phyloP scores from a whole-genome alignment of 306 rosid species.

The Dalbergia oliveri region DNA sequence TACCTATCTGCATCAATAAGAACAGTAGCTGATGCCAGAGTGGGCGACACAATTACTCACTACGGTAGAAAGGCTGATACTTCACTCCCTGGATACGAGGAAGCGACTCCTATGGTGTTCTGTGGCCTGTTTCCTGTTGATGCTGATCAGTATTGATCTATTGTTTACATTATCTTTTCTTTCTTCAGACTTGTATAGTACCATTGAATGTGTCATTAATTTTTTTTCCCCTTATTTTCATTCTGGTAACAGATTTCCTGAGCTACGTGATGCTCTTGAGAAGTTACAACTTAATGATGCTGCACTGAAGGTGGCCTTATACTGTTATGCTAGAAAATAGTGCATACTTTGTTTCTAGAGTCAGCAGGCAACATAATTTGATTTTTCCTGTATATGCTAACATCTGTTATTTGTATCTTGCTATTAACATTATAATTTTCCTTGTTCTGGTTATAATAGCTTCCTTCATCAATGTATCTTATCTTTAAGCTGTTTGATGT shows the following conservation, averaged over 20 bases:
- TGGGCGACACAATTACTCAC: slow-evolving; percentile 90
- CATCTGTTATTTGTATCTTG: slow-evolving; percentile 25
- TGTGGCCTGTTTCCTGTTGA: slow-evolving; percentile 98
- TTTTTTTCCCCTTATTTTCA: slow-evolving; percentile 16
- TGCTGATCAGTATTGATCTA: slow-evolving; percentile 87
- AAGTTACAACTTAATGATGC: slow-evolving; percentile 98
- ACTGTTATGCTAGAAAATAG: slow-evolving; percentile 40
- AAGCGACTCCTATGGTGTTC: slow-evolving; percentile 96
- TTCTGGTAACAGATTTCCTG: slow-evolving; percentile 73
- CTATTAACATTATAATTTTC: slow-evolving; percentile 17
- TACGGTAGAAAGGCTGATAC: slow-evolving; percentile 68
- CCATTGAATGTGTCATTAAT: slow-evolving; percentile 29
- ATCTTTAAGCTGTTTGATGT: slow-evolving; percentile 33
- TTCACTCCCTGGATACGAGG: slow-evolving; percentile 92
- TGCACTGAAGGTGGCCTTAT: slow-evolving; percentile 76
- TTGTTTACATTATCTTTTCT: slow-evolving; percentile 41
- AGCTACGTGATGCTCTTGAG: slow-evolving; percentile 94
- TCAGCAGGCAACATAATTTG: slow-evolving; percentile 9
- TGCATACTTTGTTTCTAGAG: slow-evolving; percentile 35
- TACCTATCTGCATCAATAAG: slow-evolving; percentile 95
- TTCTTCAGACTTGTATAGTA: slow-evolving; percentile 15
- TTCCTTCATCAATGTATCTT: slow-evolving; percentile 7
- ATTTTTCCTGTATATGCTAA: slow-evolving; percentile 24
- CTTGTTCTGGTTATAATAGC: slow-evolving; percentile 23
- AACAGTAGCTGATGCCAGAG: slow-evolving; percentile 97